Conservation (phyloP, 331 rosid species). For the Quercus lobata region DNA sequence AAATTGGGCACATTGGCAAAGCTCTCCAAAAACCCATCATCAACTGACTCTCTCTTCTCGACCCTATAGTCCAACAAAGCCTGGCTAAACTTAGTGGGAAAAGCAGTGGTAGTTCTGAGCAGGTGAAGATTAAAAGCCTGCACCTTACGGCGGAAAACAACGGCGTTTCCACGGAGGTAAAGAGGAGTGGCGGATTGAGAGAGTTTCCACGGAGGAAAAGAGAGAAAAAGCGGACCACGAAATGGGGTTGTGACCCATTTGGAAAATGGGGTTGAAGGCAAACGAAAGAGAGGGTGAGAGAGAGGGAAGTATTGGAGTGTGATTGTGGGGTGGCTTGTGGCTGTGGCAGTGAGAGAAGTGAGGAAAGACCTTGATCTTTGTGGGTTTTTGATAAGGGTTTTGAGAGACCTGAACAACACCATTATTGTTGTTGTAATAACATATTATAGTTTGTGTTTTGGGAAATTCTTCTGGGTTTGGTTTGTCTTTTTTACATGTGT, state of each 20-base stretch:
- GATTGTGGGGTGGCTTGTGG: no score
- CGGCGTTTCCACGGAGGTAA: constrained; percentile 43
- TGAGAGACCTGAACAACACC: constrained; percentile 57
- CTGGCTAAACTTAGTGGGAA: constrained; percentile 37
- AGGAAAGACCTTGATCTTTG: constrained; percentile 8
- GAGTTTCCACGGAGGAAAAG: constrained; percentile 84
- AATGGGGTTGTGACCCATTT: constrained; percentile 43
- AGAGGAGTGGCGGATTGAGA: constrained; percentile 94
- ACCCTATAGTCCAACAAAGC: constrained; percentile 24
- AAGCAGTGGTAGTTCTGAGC: constrained; percentile 33
- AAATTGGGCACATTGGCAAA: constrained; percentile 71
- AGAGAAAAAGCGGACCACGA: constrained; percentile 77
- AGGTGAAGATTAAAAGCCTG: constrained; percentile 49
- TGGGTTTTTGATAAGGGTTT: constrained; percentile 26
- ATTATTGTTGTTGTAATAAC: constrained; percentile 36
- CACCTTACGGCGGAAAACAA: constrained; percentile 57
- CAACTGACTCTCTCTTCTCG: constrained; percentile 14
- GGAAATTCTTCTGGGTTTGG: no score
- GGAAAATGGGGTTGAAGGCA: constrained; percentile 10
- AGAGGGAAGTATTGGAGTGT: no score
- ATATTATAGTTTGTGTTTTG: no score
- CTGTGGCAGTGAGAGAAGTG: no score
- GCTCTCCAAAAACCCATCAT: constrained; percentile 25
- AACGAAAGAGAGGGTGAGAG: no score
- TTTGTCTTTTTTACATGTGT: no score